Base-by-base conservation (phyloP, 345 rosid genomes). In the Aurinia saxatilis region DNA sequence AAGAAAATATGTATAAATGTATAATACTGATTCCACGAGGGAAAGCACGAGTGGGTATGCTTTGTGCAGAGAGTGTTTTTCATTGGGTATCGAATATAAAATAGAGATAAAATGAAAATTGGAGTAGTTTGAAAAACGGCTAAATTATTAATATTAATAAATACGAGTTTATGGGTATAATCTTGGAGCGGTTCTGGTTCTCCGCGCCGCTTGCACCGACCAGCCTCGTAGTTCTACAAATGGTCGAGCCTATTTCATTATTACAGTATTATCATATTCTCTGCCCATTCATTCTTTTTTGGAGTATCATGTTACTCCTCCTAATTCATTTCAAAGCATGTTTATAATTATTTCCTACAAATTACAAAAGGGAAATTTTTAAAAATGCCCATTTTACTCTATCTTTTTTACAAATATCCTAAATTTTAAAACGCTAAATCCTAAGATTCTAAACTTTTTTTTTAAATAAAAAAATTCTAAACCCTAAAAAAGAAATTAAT, bases 181-280 rank as follows among this genome's bases (percentile, higher is more conserved):
- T 33, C 45, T 50, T 56, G 53, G 31, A 63, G n/a, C 75, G 69
- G 75, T 70, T 63, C 70, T 56, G 59, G 75, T 70, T 70, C 75
- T 31, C 75, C 75, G 75, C 75, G 75, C 65, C 46, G 47, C 12
- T 70, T 38, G 6, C 70, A 70, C 75, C 70, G 65, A 63, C 75
- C 75, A 47, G 48, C 59, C 75, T 70, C 70, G 75, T 63, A 70
- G 56, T 52, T 63, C 41, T 33, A 58, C 47, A 70, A 40, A 70
- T 7, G 65, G 60, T 63, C 65, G 60, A 63, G 31, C 5, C 51
- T 68, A 2, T 3, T 0, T 27, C 5, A 21, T 16, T 10, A 16
- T 47, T 21, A 0, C 31, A 16, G 29, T 50, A 12, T 68, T 33
- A 16, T 40, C 15, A 18, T 68, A 42, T 59, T 59, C 73, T 59